Evolutionary conservation across 768 basidiomycete species (phyloP), one percentile per base, ranked within the genome.

Genomic region (Rhodocollybia butyracea): DNA sequence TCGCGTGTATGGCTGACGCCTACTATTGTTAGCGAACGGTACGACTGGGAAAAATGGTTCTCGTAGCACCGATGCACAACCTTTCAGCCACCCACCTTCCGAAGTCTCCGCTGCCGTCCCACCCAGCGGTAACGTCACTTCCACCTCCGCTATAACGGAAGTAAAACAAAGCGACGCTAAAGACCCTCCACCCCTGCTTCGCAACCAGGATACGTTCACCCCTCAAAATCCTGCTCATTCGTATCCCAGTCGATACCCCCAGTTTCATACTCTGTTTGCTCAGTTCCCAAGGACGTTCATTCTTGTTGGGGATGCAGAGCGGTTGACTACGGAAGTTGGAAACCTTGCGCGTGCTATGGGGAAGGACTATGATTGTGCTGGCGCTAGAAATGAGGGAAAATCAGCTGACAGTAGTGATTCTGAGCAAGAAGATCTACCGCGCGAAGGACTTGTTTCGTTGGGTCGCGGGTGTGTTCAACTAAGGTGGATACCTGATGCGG

Each of bases 251-350:
- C 60, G 58, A 13, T 50, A 50, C 32, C 70, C 70, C 39, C 61
- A 66, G 42, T 75, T 73, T 51, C 65, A 71, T 22, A 69, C 66
- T 34, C 67, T 82, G 17, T 81, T 82, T 61, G 71, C 66, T 24
- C 70, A 67, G 29, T 82, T 81, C 55, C 77, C 80, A 31, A 68
- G 65, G 42, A 66, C 75, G 22, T 65, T 79, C 41, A 67, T 81
- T 47, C 72, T 79, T 21, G 70, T 76, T 30, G 81, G 81, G 3
- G 77, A 79, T 57, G 79, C 78, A 36, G 81, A 82, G 68, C 68
- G 80, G 55, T 66, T 81, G 26, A 78, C 78, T 59, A 65, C 72
- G 29, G 80, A 82, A 63, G 76, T 80, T 21, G 65, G 66, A 50
- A 73, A 70, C 57, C 66, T 81, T 41, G 67, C 71, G 34, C 54